These are phyloP conservation scores for Paraphysoderma sedebokerense DNA, from an alignment of 371 early-diverging fungal species.

Conservation along the genomic window DNA sequence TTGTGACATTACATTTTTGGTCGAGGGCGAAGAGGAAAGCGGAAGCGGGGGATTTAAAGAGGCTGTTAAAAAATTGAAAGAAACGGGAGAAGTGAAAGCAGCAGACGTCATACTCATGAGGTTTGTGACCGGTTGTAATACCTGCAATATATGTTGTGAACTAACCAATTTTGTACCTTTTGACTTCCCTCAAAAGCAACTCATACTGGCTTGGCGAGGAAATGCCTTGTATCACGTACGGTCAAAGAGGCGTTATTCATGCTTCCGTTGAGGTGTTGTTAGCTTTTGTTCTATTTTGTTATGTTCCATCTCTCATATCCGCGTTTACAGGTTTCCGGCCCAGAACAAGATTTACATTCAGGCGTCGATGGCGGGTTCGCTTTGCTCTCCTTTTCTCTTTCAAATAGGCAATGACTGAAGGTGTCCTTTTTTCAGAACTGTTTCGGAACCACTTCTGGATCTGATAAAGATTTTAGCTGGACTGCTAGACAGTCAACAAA, in stretches of 20 bases:
- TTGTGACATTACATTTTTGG: conserved; percentile 54
- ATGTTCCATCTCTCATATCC: background rate
- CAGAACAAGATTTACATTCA: conserved; percentile 51
- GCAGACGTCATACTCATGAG: conserved; percentile 47
- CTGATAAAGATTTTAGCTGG: conserved; percentile 45
- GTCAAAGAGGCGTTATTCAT: conserved; percentile 54
- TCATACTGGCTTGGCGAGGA: conserved; percentile 54
- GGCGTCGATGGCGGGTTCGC: conserved; percentile 76
- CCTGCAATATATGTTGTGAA: background rate
- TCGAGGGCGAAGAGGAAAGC: conserved; percentile 74
- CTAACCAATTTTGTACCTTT: too few relatives aligned
- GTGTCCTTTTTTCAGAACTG: too few relatives aligned
- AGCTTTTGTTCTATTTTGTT: background rate
- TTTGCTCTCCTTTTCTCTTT: too few relatives aligned
- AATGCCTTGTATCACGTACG: conserved; percentile 48
- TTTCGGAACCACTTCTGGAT: conserved; percentile 52
- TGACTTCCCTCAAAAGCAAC: conserved; percentile 16
- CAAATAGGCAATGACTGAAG: too few relatives aligned
- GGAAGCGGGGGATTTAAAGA: conserved; percentile 51
- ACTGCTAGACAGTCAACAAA: conserved; percentile 30
- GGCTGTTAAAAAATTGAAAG: conserved; percentile 18
- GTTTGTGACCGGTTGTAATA: conserved; percentile 9
- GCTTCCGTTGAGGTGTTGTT: conserved; percentile 34
- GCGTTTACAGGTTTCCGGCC: conserved; percentile 22
- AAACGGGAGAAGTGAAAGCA: conserved; percentile 9